Evolutionary conservation across 192 early-diverging fungal species (phyloP), one percentile per base, ranked within the genome.

Genomic region (Coemansia sp.): DNA sequence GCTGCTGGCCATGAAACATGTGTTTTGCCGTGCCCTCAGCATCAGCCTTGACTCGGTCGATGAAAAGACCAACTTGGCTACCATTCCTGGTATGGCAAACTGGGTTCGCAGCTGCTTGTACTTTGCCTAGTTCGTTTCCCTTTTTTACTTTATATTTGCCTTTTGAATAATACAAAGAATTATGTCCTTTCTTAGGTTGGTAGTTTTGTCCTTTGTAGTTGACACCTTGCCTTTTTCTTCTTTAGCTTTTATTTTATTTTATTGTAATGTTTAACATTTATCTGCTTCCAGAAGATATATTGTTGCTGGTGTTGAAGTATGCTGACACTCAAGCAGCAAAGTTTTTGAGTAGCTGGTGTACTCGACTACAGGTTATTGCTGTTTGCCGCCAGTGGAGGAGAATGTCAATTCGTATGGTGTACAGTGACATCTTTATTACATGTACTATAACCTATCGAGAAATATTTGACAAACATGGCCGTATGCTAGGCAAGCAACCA

Each of bases 1-100:
- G 62, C 66, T 81, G 53, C 57, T 81, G 53, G 78, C 70, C 12
- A 60, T 81, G 54, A 81, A 81, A 69, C 65, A 75, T n/a, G 41
- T 69, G n/a, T 81, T 81, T 53, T 81, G 78, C 65, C 62, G 64
- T 19, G 78, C 67, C 3, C 65, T 81, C n/a, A 73, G 59, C 4
- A 75, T 81, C 25, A 73, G 71, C 51, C 60, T 69, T 3, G 56
- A 55, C 17, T 72, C 69, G 15, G 35, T 81, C 11, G 69, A 81
- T 49, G 69, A 81, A 21, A 65, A 53, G 35, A 69, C 74, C 5
- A 72, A 63, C 27, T 47, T 81, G n/a, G 72, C 69, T n/a, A 66
- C 62, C 2, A 56, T 81, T 25, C 43, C 43, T 5, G 72, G 72
- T 5, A 63, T 80, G 24, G 68, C 78, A 29, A 68, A 72, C 65